These are phyloP conservation scores for Miscanthus lutarioriparius DNA, from an alignment of 176 grass and related monocot species.

Conservation along the genomic window DNA sequence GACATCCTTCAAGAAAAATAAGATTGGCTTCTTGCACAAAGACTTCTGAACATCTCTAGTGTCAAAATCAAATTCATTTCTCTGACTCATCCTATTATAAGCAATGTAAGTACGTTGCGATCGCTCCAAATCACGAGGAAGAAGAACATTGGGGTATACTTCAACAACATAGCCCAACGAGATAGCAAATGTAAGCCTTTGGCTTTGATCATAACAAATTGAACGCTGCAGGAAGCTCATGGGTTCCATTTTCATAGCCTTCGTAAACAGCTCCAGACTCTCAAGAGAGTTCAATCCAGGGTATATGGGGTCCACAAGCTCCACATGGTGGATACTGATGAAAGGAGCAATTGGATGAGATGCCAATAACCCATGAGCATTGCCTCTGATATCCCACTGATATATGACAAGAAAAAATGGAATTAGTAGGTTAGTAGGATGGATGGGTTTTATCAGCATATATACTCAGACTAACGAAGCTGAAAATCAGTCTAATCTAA, in stretches of 20 bases:
- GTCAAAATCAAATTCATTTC: constrained; percentile 91
- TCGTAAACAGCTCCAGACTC: constrained; percentile 87
- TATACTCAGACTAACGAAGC: not conserved
- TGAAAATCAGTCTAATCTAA: not conserved
- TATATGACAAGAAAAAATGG: constrained; percentile 24
- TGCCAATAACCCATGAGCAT: constrained; percentile 77
- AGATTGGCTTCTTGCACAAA: constrained; percentile 85
- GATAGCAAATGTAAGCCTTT: constrained; percentile 74
- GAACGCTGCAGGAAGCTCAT: constrained; percentile 90
- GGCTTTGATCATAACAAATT: constrained; percentile 65
- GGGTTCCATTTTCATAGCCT: constrained; percentile 82
- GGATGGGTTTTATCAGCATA: constrained; percentile 19
- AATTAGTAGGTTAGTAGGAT: constrained; percentile 29
- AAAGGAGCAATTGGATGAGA: constrained; percentile 92
- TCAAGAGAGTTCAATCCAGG: constrained; percentile 77
- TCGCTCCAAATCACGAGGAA: constrained; percentile 73
- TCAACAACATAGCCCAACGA: constrained; percentile 91
- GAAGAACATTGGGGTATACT: constrained; percentile 81
- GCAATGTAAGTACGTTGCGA: constrained; percentile 78
- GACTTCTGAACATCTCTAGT: constrained; percentile 81
- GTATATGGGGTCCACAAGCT: constrained; percentile 82
- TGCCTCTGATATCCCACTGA: constrained; percentile 98
- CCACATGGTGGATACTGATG: constrained; percentile 88
- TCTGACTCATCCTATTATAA: constrained; percentile 72
- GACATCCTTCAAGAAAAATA: constrained; percentile 85